Base-by-base conservation (phyloP, 1,284 basidiomycete species). In the Ceratobasidium sp. region DNA sequence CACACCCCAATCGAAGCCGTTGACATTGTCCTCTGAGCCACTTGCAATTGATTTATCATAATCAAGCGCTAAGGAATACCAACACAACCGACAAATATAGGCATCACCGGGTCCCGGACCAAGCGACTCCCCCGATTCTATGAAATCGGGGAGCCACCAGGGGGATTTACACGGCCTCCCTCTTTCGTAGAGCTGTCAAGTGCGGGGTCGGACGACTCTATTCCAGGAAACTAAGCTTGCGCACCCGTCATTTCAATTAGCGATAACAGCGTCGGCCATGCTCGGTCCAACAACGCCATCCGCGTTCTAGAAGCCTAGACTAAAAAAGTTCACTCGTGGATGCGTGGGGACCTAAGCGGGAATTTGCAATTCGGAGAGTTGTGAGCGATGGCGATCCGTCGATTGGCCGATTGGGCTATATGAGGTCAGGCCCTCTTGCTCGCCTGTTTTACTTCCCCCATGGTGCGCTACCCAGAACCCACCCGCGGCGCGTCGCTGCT, bases 401-500 rank as follows among this genome's bases (percentile, higher is more conserved):
- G 44, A 66, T 66, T 66, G 65, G 65, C 65, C 38, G 62, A 46
- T 44, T 44, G 38, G 44, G 12, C 20, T 68, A 68, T 68, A 68
- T 68, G 30, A 68, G 33, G 14, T 33, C 30, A 33, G 14, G 20
- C 38, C 10, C 62, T 27, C 62, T 35, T n/a, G 10, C 65, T 33
- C 6, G 12, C 66, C 33, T 50, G 30, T 23, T 23, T 41, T 27
- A 18, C 20, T 27, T 41, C 66, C 33, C 33, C 38, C 50, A 76
- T 76, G 74, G 74, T 76, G 8, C 74, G 74, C 54, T 87, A 83
- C 80, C 83, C 85, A 1, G 68, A 79, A 1, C 84, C 85, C 0
- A 80, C 79, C 60, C 78, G 80, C 33, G 94, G 94, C 18, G 94
- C 92, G 0, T 94, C 95, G 2, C 89, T 97, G 8, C 84, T 96